phyloP scores from a whole-genome alignment of 148 eudicot species.

The Tetragonia tetragonoides region DNA sequence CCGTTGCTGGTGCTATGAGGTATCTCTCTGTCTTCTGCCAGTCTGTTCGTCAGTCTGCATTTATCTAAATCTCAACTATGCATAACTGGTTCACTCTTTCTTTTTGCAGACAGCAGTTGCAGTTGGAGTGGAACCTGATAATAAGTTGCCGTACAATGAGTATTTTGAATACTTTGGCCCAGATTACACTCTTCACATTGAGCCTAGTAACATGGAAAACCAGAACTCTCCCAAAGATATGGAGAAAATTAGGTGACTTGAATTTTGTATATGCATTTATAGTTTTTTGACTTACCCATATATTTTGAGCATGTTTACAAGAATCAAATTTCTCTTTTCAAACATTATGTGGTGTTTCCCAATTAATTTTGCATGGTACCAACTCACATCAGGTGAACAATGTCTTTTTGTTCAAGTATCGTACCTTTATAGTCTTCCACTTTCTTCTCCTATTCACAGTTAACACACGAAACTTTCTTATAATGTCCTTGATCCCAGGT shows the following conservation, averaged over 20 bases:
- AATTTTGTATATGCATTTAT: neutral
- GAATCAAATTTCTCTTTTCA: neutral
- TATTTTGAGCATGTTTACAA: neutral
- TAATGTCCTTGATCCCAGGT: neutral
- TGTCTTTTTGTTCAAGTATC: neutral
- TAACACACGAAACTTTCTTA: neutral
- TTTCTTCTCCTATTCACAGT: neutral
- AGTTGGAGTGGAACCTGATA: slow-evolving; percentile 87
- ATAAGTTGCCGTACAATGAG: slow-evolving; percentile 82
- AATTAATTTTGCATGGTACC: neutral
- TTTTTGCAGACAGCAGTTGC: slow-evolving; percentile 84
- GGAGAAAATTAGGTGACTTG: slow-evolving; percentile 73
- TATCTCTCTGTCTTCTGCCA: slow-evolving; percentile 21
- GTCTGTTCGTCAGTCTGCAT: neutral
- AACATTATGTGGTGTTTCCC: neutral
- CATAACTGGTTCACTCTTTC: slow-evolving; percentile 8
- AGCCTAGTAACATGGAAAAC: slow-evolving; percentile 72
- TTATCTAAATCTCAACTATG: neutral
- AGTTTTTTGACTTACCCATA: neutral
- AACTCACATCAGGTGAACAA: neutral
- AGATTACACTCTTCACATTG: slow-evolving; percentile 77
- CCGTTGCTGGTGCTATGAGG: slow-evolving; percentile 99
- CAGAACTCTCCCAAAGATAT: slow-evolving; percentile 66
- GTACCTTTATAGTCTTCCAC: neutral
- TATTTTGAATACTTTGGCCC: slow-evolving; percentile 92